Evolutionary conservation across 2,329 filamentous ascomycete genomes (phyloP), one percentile per base, ranked within the genome.

Genomic region (Alternaria sp.): DNA sequence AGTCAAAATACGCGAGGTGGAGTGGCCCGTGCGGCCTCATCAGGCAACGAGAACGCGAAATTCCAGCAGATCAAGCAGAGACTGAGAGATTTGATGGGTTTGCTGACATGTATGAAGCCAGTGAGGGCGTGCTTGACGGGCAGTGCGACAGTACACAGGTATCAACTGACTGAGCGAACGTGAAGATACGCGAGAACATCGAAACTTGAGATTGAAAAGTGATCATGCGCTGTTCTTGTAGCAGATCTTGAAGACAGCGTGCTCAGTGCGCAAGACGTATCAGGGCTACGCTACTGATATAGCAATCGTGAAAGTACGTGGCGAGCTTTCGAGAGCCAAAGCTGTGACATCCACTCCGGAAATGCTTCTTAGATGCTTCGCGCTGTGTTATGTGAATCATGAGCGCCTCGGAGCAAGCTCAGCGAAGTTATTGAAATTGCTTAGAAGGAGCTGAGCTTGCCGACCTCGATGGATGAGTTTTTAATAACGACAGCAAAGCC

Each of bases 11-110:
- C 25, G 47, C 47, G 47, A 59, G 50, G 23, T 28, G 45, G 57
- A 9, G 36, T 65, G 65, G 65, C 30, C 59, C 57, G 49, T 59
- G 65, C 65, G 57, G 54, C 59, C 57, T 28, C 54, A 28, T 13
- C 44, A 54, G 19, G 30, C 49, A 40, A 51, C 30, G 44, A 25
- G 12, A 5, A 15, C 10, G 28, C 12, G n/a, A 15, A 19, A 44
- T 19, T 11, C 15, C 26, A 36, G 11, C 49, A 43, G 32, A 11
- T 32, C 4, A 45, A 26, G 28, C 44, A 17, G 23, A 21, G n/a
- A 17, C 11, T 25, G 46, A 23, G 25, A 6, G 10, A 36, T 45
- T 6, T 36, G 25, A 15, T 49, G 17, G 13, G 15, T 15, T 9
- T 36, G 19, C 9, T 26, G 25, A 15, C 9, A 15, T 46, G 10